Evolutionary conservation across 371 early-diverging fungal genomes (phyloP).

Genomic region (Rhizomucor miehei): DNA sequence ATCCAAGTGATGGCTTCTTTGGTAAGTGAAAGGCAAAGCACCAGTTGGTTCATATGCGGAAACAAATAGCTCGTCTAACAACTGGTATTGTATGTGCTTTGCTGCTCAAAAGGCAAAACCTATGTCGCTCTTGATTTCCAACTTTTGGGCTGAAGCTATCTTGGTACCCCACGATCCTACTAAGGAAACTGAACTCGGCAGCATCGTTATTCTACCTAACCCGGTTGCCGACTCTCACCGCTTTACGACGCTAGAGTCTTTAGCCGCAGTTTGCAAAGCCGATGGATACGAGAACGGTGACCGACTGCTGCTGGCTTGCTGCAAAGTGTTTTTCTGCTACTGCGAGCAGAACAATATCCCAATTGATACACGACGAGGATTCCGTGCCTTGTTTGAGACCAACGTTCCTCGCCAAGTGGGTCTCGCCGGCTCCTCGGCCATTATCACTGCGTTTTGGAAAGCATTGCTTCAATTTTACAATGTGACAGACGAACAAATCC

Average conservation of each 20-base stretch:
- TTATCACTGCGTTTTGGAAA: slow-evolving; percentile 61
- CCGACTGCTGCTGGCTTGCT: slow-evolving; percentile 56
- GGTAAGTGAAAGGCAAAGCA: slow-evolving; percentile 27
- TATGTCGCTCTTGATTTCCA: slow-evolving; percentile 60
- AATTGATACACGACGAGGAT: slow-evolving; percentile 47
- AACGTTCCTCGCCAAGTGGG: slow-evolving; percentile 78
- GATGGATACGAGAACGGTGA: slow-evolving; percentile 64
- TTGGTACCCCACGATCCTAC: slow-evolving; percentile 38
- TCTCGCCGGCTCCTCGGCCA: slow-evolving; percentile 67
- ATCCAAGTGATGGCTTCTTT: slow-evolving; percentile 71
- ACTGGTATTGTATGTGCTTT: background rate
- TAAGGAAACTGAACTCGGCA: slow-evolving; percentile 23
- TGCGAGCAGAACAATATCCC: slow-evolving; percentile 38
- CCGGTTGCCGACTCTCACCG: slow-evolving; percentile 43
- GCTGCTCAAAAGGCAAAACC: slow-evolving; percentile 38
- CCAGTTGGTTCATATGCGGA: background rate
- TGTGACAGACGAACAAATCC: slow-evolving; percentile 35
- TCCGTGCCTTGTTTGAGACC: slow-evolving; percentile 53
- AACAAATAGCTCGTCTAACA: background rate
- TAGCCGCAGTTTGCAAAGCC: slow-evolving; percentile 31
- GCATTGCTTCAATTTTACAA: slow-evolving; percentile 47
- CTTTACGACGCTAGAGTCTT: slow-evolving; percentile 38
- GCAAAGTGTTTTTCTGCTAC: slow-evolving; percentile 56
- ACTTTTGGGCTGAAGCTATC: slow-evolving; percentile 63
- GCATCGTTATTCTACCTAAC: slow-evolving; percentile 42